Evolutionary conservation across 441 rosid genomes (phyloP), one percentile per base, ranked within the genome.

Genomic region (Populus hybrid): DNA sequence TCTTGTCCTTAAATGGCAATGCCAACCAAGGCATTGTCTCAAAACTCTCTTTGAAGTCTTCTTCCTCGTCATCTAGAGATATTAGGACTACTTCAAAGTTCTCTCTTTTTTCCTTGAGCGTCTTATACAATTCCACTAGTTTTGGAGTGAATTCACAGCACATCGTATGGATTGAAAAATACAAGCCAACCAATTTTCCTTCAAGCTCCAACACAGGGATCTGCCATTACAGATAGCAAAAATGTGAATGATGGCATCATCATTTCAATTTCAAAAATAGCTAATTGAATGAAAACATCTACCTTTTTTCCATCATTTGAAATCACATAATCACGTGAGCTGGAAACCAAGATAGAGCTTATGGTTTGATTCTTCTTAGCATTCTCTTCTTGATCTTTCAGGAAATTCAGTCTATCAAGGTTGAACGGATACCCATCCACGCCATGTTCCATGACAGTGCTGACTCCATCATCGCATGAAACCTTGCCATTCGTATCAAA

Each of bases 21-120:
- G 87, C 86, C 34, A 85, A 68, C 89, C 87, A 84, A 32, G 87
- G 88, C 85, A 87, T 80, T 21, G 73, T 77, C 63, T 78, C 75
- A 24, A 87, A 74, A 35, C 66, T 65, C 6, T 83, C 67, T 66
- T 77, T 75, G 68, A 84, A 87, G 35, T 81, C 64, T 28, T 80
- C 78, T 24, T 83, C 80, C 0, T 83, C 77, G n/a, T 71, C 83
- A 32, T 91, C 97, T 36, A 90, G 82, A 16, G 92, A 88, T 67
- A 92, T 83, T 77, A 85, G 26, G 66, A 93, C 91, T 63, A 93
- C 69, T 84, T 95, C 97, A 78, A 93, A 93, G 42, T 76, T 83
- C 83, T 88, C 91, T 20, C 86, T 85, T 38, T 77, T 83, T 73
- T 83, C 92, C 84, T 92, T 91, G 77, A 93, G 69, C 78, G 87